phyloP scores from a whole-genome alignment of 1,284 basidiomycete species.

The Ganoderma meredithae region DNA sequence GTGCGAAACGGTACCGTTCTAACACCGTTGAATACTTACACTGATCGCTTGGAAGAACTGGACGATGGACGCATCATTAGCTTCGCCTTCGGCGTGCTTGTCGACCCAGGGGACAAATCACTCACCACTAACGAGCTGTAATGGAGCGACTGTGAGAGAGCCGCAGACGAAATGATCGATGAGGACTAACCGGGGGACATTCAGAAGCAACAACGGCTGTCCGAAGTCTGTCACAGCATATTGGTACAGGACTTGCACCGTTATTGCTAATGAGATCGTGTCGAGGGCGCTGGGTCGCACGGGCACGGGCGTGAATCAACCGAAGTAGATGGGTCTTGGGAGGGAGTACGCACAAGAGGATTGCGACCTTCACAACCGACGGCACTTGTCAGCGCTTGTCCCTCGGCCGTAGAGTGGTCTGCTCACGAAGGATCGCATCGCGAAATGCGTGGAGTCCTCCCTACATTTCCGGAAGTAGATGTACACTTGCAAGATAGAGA shows the following conservation, averaged over 20 bases:
- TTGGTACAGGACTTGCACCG: background rate
- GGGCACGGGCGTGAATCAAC: background rate
- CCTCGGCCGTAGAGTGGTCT: background rate
- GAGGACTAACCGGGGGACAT: background rate
- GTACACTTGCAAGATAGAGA: constrained; percentile 1
- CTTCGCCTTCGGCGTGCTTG: background rate
- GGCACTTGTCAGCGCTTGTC: background rate
- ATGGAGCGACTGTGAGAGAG: background rate
- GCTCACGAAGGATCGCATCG: background rate
- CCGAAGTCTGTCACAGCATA: background rate
- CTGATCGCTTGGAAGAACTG: constrained; percentile 4
- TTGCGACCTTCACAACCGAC: background rate
- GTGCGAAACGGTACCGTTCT: background rate
- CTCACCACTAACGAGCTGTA: constrained; percentile 1
- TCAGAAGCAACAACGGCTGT: background rate
- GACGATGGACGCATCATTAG: background rate
- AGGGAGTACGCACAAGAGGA: background rate
- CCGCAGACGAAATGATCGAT: background rate
- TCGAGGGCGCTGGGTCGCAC: background rate
- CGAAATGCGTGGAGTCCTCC: background rate
- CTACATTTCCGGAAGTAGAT: constrained; percentile 1
- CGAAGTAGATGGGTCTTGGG: background rate
- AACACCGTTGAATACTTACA: background rate
- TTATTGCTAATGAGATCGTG: background rate
- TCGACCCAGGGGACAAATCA: background rate